phyloP scores from a whole-genome alignment of 1,284 basidiomycete species.

The Austroboletus rostrupii region DNA sequence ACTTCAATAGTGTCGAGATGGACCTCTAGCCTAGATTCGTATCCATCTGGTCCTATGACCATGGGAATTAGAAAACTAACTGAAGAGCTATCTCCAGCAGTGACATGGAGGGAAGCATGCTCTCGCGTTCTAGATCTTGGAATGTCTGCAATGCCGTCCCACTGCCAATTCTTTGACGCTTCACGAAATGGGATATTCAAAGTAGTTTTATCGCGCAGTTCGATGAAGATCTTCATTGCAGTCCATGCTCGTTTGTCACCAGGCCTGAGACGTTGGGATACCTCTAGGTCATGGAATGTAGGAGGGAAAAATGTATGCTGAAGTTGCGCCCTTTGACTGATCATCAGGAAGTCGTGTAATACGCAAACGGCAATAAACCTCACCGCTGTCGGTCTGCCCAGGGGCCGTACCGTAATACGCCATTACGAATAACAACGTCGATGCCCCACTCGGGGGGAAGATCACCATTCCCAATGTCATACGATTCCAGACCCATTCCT shows the following conservation, averaged over 20 bases:
- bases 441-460: constrained; percentile 89
- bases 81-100: constrained; percentile 76
- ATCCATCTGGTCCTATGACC: constrained; percentile 69
- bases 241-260: constrained; percentile 84
- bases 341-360: constrained; percentile 1
- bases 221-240: constrained; percentile 72
- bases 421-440: constrained; percentile 75
- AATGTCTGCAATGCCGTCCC: constrained; percentile 60
- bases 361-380: constrained; percentile 8
- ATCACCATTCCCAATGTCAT: constrained; percentile 83
- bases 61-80: constrained; percentile 82
- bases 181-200: constrained; percentile 85
- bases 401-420: constrained; percentile 80
- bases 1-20: constrained; percentile 79
- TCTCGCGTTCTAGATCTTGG: constrained; percentile 56
- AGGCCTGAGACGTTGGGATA: constrained; percentile 56
- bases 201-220: constrained; percentile 72
- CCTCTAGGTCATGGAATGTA: constrained; percentile 62
- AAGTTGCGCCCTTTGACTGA: constrained; percentile 55
- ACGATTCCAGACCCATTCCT: constrained; percentile 40
- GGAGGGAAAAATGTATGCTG: constrained; percentile 82
- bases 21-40: constrained; percentile 73
- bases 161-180: constrained; percentile 86
- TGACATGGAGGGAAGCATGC: constrained; percentile 69
- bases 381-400: constrained; percentile 92